These are phyloP conservation scores for Podospora pseudoanserina DNA, from an alignment of 495 filamentous ascomycete genomes.

Conservation along the genomic window DNA sequence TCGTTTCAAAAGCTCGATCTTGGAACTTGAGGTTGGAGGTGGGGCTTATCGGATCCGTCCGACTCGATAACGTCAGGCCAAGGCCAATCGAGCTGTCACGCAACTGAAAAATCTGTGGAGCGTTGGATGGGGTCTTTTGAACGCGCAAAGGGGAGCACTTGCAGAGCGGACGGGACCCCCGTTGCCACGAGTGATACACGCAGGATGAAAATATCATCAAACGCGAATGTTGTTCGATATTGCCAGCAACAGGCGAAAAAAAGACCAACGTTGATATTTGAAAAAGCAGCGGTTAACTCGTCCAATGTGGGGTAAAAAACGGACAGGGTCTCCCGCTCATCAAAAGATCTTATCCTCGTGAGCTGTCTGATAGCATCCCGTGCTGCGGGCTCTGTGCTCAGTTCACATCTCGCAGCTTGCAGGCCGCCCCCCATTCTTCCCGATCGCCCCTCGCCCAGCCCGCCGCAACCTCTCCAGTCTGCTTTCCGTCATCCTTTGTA, in stretches of 20 bases:
- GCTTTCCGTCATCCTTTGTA: constrained; percentile 7
- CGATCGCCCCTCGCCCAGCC: neutral
- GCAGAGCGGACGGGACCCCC: neutral
- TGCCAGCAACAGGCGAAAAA: neutral
- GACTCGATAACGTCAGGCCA: neutral
- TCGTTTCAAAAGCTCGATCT: constrained; percentile 1
- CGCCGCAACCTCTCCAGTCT: neutral
- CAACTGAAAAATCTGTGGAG: neutral
- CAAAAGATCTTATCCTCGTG: neutral
- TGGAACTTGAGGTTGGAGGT: neutral
- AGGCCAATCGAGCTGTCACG: constrained; percentile 1
- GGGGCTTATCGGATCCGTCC: constrained; percentile 1
- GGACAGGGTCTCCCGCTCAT: constrained; percentile 3
- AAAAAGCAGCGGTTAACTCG: neutral
- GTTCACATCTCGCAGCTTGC: neutral
- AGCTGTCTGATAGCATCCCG: constrained; percentile 5
- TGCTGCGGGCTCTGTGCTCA: neutral
- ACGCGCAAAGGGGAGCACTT: neutral
- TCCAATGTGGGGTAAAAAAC: neutral
- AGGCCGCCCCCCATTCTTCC: neutral
- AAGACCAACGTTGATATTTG: neutral
- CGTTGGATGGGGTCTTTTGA: neutral
- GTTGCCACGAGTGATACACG: neutral
- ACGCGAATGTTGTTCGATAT: too few relatives aligned
- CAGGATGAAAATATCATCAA: too few relatives aligned